Percentiles rank a stretch among this genome's conserved stretches.
These are phyloP conservation scores for Globisporangium canariense DNA, from an alignment of 352 stramenopile species.

Conservation along the genomic window DNA sequence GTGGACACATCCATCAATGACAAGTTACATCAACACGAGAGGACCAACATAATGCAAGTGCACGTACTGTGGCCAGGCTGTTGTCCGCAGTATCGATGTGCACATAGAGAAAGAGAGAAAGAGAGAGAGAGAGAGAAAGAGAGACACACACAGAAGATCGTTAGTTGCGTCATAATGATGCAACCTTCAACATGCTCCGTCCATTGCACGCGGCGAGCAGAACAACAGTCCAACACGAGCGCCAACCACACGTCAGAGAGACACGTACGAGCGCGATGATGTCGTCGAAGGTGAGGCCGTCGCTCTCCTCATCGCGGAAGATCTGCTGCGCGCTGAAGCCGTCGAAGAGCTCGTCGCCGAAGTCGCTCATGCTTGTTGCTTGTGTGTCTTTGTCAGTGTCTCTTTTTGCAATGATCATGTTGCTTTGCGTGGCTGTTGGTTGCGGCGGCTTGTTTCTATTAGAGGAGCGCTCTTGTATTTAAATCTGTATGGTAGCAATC, in stretches of 20 bases:
- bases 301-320: slow-evolving; percentile 66
- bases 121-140: no score
- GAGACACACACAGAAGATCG: background rate
- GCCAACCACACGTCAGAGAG: background rate
- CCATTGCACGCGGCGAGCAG: background rate
- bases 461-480: slow-evolving; percentile 10
- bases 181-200: slow-evolving; percentile 7
- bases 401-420: background rate
- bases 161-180: background rate
- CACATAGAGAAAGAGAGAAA: background rate
- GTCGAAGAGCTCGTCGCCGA: slow-evolving; percentile 39
- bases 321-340: slow-evolving; percentile 70
- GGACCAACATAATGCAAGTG: background rate
- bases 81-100: background rate
- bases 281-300: slow-evolving; percentile 82
- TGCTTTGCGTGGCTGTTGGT: slow-evolving; percentile 6
- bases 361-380: slow-evolving; percentile 15
- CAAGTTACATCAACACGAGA: no score
- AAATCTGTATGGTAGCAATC: background rate
- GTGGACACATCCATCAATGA: background rate
- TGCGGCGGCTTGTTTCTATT: background rate
- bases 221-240: background rate
- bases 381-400: background rate
- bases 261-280: slow-evolving; percentile 72
- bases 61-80: slow-evolving; percentile 69